Evolutionary conservation across 306 rosid genomes (phyloP).

Genomic region (Vachellia collinsii): DNA sequence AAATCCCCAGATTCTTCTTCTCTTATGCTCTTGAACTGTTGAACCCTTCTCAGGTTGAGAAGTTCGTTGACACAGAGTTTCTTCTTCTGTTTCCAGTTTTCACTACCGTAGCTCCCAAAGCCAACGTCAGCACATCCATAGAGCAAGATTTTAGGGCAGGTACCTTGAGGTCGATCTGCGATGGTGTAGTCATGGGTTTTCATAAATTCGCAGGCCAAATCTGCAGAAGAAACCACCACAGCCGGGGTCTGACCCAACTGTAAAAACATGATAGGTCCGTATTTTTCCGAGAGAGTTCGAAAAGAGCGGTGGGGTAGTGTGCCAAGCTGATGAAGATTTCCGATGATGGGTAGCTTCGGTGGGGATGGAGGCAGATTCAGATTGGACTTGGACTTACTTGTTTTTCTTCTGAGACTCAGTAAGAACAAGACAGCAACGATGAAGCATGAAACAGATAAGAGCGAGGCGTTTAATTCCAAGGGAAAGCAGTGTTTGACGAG

Average conservation of each 20-base stretch:
- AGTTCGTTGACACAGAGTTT: constrained; percentile 38
- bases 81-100: constrained; percentile 11
- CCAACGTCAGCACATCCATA: constrained; percentile 33
- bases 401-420: background rate
- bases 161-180: constrained; percentile 28
- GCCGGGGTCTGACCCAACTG: constrained; percentile 33
- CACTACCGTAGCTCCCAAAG: constrained; percentile 18
- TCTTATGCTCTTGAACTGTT: constrained; percentile 21
- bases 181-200: constrained; percentile 30
- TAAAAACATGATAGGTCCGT: background rate
- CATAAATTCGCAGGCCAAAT: constrained; percentile 33
- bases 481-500: background rate
- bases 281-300: background rate
- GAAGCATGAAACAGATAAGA: background rate
- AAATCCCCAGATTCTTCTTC: constrained; percentile 38
- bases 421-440: background rate
- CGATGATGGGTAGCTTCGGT: background rate
- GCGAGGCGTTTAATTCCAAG: background rate
- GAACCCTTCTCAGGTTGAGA: constrained; percentile 41
- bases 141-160: constrained; percentile 15
- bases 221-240: constrained; percentile 41
- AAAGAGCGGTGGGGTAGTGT: background rate
- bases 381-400: background rate
- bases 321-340: background rate
- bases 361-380: background rate